Base-by-base conservation (phyloP, 2,329 filamentous ascomycete species). In the Neonectria coccinea region DNA sequence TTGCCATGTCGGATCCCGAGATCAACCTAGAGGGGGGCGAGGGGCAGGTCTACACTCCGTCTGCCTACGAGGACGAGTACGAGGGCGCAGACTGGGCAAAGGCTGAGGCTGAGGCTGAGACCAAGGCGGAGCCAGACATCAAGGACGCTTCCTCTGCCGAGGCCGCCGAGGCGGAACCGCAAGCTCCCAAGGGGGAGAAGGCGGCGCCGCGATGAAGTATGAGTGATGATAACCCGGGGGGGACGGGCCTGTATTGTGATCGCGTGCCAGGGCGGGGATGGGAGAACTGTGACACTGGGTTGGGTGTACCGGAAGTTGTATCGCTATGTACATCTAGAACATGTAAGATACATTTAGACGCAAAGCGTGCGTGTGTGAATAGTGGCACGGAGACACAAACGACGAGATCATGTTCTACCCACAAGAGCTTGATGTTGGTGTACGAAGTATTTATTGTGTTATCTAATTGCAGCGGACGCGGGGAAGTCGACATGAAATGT, bases 1-100 rank as follows among this genome's bases (percentile, higher is more conserved):
- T 92, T 67, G 92, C 91, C 7, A 83, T 86, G 80, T 75, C 80
- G 9, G 92, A 95, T 75, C 84, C 86, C 5, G 90, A 92, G 77
- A 84, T 94, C 71, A 81, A 92, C 74, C 77, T 92, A 27, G 67
- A 75, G 10, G 83, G 82, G 31, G 81, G 80, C 33, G 72, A 81
- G 3, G 83, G 81, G 4, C 78, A 81, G 41, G 80, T 83, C 8
- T 90, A 87, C 74, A 82, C 73, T n/a, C 85, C 86, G 2, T 70
- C 71, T 20, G 75, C 73, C 29, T 80, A 78, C 55, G 77, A 79
- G 70, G 78, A 78, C n/a, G 78, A 78, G n/a, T 64, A 69, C 12
- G 68, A 69, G 33, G 68, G 64, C 44, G 41, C 53, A 11, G 68
- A 70, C 31, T 76, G 75, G 76, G 59, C 67, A 39, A 72, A 72